Percentiles rank a stretch among this genome's conserved stretches.
Conservation (phyloP, 139 green algal species). For the Pleodorina starrii region DNA sequence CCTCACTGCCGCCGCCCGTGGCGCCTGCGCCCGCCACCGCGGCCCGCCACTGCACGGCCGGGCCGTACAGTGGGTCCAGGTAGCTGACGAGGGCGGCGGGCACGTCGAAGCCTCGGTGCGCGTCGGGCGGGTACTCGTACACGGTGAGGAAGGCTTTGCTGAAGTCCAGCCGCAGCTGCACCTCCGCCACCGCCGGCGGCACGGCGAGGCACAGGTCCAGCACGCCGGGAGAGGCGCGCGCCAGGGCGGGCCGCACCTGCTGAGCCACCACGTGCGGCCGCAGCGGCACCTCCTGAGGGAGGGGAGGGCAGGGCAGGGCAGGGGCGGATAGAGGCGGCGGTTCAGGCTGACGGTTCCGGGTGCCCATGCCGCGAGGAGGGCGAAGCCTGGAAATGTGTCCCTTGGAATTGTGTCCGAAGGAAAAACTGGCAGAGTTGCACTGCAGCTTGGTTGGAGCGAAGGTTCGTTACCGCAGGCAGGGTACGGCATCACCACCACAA, state of each 20-base stretch:
- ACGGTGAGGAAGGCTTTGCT: constrained; percentile 78
- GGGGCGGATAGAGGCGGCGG: background rate
- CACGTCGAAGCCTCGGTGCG: constrained; percentile 90
- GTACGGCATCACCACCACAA: too few species aligned
- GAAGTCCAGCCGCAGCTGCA: constrained; percentile 73
- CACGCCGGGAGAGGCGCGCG: constrained; percentile 64
- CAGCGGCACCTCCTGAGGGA: constrained; percentile 41
- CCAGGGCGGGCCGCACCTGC: constrained; percentile 61
- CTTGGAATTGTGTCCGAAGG: too few species aligned
- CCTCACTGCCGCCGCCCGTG: background rate
- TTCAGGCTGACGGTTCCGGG: too few species aligned
- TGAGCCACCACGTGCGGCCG: constrained; percentile 1
- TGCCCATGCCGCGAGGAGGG: too few species aligned
- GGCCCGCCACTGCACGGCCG: background rate
- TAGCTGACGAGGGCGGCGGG: constrained; percentile 78
- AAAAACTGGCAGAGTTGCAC: too few species aligned
- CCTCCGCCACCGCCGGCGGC: background rate
- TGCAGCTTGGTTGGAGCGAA: too few species aligned
- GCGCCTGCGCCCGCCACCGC: background rate
- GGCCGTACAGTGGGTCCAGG: background rate
- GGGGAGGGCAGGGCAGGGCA: background rate
- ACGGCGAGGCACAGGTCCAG: constrained; percentile 75
- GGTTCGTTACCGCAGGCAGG: too few species aligned
- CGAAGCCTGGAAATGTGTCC: too few species aligned
- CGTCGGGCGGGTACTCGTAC: constrained; percentile 82